Percentiles rank a stretch among this genome's conserved stretches.
These are phyloP conservation scores for Tetraselmis chui DNA, from an alignment of 139 green algal species.

Conservation along the genomic window DNA sequence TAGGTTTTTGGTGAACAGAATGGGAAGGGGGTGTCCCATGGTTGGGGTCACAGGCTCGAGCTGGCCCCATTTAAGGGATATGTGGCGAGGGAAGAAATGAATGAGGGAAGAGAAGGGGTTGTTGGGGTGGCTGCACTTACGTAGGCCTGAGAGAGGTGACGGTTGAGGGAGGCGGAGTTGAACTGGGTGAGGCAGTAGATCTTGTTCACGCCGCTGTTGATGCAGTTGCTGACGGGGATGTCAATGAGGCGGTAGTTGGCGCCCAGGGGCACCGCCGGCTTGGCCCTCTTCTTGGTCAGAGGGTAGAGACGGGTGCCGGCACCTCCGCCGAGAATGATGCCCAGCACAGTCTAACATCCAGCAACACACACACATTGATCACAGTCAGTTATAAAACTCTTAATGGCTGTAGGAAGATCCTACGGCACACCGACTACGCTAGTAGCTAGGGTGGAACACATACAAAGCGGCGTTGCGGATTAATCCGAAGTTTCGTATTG, in stretches of 20 bases:
- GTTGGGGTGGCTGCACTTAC: constrained; percentile 30
- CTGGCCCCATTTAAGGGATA: not conserved
- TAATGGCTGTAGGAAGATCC: too few relatives aligned
- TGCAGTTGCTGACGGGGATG: constrained; percentile 99
- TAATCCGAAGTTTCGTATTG: not conserved
- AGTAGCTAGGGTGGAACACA: not conserved
- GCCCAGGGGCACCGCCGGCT: constrained; percentile 96
- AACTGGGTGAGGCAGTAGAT: constrained; percentile 99
- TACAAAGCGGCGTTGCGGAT: not conserved
- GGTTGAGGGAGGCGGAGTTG: constrained; percentile 98
- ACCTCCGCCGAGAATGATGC: constrained; percentile 94
- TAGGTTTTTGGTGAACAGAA: too few relatives aligned
- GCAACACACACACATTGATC: too few relatives aligned
- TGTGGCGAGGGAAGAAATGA: not conserved
- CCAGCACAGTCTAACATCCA: constrained; percentile 77
- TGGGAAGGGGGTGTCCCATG: too few relatives aligned
- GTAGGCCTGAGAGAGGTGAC: constrained; percentile 95
- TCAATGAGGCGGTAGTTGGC: constrained; percentile 99
- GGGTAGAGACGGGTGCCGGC: constrained; percentile 93
- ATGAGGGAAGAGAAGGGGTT: not conserved
- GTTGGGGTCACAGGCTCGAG: too few relatives aligned
- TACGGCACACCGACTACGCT: too few relatives aligned
- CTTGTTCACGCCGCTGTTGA: constrained; percentile 98
- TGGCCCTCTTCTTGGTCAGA: constrained; percentile 96
- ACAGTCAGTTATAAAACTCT: too few relatives aligned